These are phyloP conservation scores for Phytophthora vignae DNA, from an alignment of 352 stramenopile genomes.

Conservation along the genomic window DNA sequence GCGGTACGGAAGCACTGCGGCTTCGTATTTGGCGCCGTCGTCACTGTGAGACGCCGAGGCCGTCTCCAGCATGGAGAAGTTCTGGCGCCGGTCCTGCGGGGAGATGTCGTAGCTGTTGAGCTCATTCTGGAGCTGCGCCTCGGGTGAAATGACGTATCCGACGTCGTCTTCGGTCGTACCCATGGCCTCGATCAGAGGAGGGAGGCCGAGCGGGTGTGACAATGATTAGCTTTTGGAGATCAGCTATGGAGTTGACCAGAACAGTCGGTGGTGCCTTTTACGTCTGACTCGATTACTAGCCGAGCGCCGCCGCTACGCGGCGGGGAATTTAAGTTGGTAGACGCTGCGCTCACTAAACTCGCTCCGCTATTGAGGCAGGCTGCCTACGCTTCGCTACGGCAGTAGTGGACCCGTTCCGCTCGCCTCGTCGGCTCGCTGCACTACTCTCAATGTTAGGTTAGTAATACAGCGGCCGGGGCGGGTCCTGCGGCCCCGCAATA, in stretches of 20 bases:
- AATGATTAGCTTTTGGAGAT: neutral
- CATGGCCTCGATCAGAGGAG: constrained; percentile 7
- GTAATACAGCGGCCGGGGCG: too few relatives aligned
- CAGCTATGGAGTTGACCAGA: neutral
- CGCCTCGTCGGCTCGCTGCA: too few relatives aligned
- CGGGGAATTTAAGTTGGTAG: too few relatives aligned
- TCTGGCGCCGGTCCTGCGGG: constrained; percentile 30
- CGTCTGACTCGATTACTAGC: constrained; percentile 40
- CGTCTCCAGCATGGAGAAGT: constrained; percentile 52
- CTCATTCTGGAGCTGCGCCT: constrained; percentile 22
- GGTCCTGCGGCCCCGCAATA: too few relatives aligned
- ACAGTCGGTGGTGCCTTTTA: constrained; percentile 6
- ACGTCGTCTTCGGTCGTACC: constrained; percentile 13
- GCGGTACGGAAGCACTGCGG: constrained; percentile 40
- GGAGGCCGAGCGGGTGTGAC: neutral
- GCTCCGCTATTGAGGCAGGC: too few relatives aligned
- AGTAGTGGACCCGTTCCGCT: too few relatives aligned
- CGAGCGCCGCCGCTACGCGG: too few relatives aligned
- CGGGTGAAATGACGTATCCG: constrained; percentile 35
- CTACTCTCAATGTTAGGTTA: too few relatives aligned
- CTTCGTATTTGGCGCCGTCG: constrained; percentile 30
- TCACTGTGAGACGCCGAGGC: constrained; percentile 35
- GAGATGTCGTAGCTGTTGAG: constrained; percentile 34
- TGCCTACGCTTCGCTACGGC: too few relatives aligned
- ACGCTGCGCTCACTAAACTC: too few relatives aligned